Conservation (phyloP, 768 basidiomycete genomes). For the Mycena crocata region DNA sequence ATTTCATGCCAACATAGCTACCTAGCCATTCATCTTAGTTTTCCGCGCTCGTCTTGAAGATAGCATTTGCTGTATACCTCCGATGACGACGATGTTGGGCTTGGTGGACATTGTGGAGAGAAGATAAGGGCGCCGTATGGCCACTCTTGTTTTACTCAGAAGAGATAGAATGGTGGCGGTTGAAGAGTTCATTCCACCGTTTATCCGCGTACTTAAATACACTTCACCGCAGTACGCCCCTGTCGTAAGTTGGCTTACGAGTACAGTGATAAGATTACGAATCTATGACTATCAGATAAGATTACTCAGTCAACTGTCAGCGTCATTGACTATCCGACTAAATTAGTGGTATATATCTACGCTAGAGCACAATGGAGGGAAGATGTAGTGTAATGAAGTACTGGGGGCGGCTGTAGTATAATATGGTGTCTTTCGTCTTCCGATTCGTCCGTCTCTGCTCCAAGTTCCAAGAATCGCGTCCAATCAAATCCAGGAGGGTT, state of each 20-base stretch:
- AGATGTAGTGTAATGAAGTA: slow-evolving; percentile 40
- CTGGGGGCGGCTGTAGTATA: slow-evolving; percentile 35
- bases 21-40: neutral
- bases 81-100: slow-evolving; percentile 47
- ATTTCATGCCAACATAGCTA: slow-evolving; percentile 30
- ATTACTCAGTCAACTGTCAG: too few relatives aligned
- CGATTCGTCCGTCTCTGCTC: slow-evolving; percentile 58
- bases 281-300: too few relatives aligned
- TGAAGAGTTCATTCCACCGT: neutral
- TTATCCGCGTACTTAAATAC: neutral
- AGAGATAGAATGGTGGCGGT: slow-evolving; percentile 23
- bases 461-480: slow-evolving; percentile 60
- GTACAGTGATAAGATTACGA: too few relatives aligned
- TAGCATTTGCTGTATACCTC: slow-evolving; percentile 45
- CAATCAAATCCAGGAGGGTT: slow-evolving; percentile 65
- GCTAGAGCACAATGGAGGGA: slow-evolving; percentile 51
- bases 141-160: neutral
- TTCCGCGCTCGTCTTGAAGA: neutral
- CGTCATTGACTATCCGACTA: too few relatives aligned
- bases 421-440: slow-evolving; percentile 35
- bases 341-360: too few relatives aligned
- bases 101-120: slow-evolving; percentile 28
- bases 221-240: neutral
- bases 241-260: neutral
- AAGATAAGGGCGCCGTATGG: neutral